These are phyloP conservation scores for Coccomyxa sp. DNA, from an alignment of 139 green algal genomes.

Conservation along the genomic window DNA sequence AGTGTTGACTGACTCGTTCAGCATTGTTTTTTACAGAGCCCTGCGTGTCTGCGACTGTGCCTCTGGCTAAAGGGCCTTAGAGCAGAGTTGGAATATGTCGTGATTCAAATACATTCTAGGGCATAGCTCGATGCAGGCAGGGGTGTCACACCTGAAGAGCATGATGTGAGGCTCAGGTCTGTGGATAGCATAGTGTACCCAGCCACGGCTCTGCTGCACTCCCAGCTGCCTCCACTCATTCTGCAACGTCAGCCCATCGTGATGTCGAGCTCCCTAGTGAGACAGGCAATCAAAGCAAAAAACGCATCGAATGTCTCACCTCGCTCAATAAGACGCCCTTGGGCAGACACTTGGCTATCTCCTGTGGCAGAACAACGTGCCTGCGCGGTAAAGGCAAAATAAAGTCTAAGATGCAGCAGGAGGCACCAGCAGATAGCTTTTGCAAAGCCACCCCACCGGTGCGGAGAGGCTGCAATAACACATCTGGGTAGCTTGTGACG, in stretches of 20 bases:
- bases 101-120: too few species aligned
- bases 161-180: constrained; percentile 96
- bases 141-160: constrained; percentile 81
- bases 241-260: constrained; percentile 37
- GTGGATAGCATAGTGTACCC: constrained; percentile 96
- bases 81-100: too few species aligned
- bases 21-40: neutral
- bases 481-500: too few species aligned
- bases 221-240: constrained; percentile 92
- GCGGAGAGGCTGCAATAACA: too few species aligned
- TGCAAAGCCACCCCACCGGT: neutral
- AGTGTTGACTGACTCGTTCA: neutral
- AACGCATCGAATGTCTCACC: constrained; percentile 43
- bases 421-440: neutral
- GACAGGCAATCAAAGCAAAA: neutral
- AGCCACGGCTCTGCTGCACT: constrained; percentile 95
- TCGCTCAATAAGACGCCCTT: constrained; percentile 90
- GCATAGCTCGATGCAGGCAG: too few species aligned
- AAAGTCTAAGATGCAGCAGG: neutral
- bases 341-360: constrained; percentile 85
- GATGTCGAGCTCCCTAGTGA: neutral
- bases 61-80: too few species aligned
- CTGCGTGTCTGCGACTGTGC: too few species aligned
- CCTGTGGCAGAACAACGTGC: constrained; percentile 91
- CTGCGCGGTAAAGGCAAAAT: constrained; percentile 37